Conservation (phyloP, 2,329 filamentous ascomycete genomes). For the Xylariomycetidae sp. region DNA sequence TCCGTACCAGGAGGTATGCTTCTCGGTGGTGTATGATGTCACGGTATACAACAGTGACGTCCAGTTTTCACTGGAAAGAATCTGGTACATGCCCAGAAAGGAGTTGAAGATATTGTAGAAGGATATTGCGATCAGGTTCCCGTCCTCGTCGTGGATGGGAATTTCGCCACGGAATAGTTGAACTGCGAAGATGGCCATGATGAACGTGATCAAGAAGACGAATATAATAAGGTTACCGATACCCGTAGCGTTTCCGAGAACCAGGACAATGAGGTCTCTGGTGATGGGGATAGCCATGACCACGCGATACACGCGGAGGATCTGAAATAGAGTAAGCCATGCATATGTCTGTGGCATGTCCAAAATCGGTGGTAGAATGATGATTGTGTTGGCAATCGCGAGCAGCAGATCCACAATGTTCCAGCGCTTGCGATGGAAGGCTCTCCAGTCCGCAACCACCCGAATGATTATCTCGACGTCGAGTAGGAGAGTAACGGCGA, state of each 20-base stretch:
- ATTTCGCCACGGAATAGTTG: constrained; percentile 90
- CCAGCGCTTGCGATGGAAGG: constrained; percentile 65
- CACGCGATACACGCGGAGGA: constrained; percentile 84
- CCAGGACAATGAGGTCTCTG: constrained; percentile 75
- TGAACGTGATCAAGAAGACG: constrained; percentile 90
- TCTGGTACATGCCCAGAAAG: constrained; percentile 96
- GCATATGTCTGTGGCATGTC: constrained; percentile 67
- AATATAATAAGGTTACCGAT: constrained; percentile 92
- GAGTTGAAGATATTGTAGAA: constrained; percentile 93
- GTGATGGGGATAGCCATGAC: constrained; percentile 87
- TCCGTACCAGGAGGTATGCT: constrained; percentile 83
- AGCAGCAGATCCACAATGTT: constrained; percentile 79
- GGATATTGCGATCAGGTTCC: constrained; percentile 60
- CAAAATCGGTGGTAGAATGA: constrained; percentile 77
- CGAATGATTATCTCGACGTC: constrained; percentile 78
- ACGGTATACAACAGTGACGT: constrained; percentile 79
- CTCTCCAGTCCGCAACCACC: constrained; percentile 71
- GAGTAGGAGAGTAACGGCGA: constrained; percentile 70
- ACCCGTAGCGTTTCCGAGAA: constrained; percentile 87
- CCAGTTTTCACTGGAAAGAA: constrained; percentile 96
- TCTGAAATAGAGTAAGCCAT: constrained; percentile 90
- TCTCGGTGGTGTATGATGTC: constrained; percentile 59
- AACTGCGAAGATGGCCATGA: constrained; percentile 86
- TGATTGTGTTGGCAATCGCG: constrained; percentile 75
- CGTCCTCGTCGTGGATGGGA: constrained; percentile 54